Evolutionary conservation across 371 early-diverging fungal genomes (phyloP), one percentile per base, ranked within the genome.

Genomic region (Synchytrium microbalum): DNA sequence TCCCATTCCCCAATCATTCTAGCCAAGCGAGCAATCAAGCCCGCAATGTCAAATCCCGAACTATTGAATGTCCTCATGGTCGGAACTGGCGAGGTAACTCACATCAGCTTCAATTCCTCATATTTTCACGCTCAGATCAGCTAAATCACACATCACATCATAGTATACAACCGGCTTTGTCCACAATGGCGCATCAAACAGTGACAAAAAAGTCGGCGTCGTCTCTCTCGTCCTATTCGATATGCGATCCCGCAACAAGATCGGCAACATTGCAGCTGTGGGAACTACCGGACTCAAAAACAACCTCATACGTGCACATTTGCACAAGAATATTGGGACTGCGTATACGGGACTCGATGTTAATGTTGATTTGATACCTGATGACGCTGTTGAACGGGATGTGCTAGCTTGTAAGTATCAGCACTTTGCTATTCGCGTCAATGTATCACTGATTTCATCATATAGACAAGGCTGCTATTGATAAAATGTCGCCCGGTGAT

Each of bases 181-280:
- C 14, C 64, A 75, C 32, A 53, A 13, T 13, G 62, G 63, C 62
- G 62, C 55, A 24, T 71, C 67, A 28, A 61, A 54, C 5, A 72
- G 74, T 2, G 80, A 80, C 60, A 80, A 80, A 52, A 67, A 68
- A 60, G 69, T 79, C 51, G 80, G 80, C 38, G 80, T 80, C 14
- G 72, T 80, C 63, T 74, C 69, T 8, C 64, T 80, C 1, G 72
- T 76, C 38, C 60, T 79, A 66, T 75, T 79, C 54, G 79, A 80
- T 60, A 54, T 78, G n/a, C 75, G 81, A 5, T 66, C 72, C 3
- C 74, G 74, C 2, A 73, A 68, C 60, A 75, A 75, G 38, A 75
- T 79, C 30, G 67, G 54, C 23, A 54, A 62, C 3, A 56, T 80
- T 14, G 58, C 67, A 26, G 63, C 79, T 64, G 75, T 75, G 10